phyloP scores from a whole-genome alignment of 164 flowering plant species.

The grape (Vitis vinifera) region DNA sequence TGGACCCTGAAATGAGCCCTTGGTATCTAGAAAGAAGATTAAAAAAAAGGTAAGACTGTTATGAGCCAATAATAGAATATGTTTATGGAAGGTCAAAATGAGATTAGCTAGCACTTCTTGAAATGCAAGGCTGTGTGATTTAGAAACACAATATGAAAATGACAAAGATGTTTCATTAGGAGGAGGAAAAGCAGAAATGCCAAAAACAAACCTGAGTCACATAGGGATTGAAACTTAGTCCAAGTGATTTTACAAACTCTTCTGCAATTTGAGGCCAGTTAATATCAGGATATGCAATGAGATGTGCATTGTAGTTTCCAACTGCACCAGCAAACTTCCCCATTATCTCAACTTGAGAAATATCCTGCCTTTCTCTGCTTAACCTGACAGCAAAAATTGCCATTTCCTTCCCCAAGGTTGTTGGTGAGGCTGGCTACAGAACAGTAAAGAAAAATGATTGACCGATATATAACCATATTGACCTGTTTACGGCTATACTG shows the following conservation, averaged over 20 bases:
- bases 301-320: constrained; percentile 95
- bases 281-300: constrained; percentile 79
- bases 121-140: too few species aligned
- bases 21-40: too few species aligned
- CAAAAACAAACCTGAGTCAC: constrained; percentile 74
- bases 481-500: neutral
- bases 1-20: too few species aligned
- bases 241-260: constrained; percentile 84
- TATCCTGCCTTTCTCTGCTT: constrained; percentile 50
- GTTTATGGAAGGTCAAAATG: too few species aligned
- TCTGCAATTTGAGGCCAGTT: constrained; percentile 81
- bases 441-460: constrained; percentile 2
- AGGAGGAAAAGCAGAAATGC: neutral
- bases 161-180: neutral
- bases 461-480: neutral
- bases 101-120: too few species aligned
- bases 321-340: constrained; percentile 99
- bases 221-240: constrained; percentile 82
- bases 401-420: constrained; percentile 95
- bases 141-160: too few species aligned
- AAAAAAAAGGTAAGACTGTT: too few species aligned
- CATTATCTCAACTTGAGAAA: constrained; percentile 58
- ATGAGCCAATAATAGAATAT: too few species aligned
- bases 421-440: constrained; percentile 87
- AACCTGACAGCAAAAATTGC: constrained; percentile 75